Base-by-base conservation (phyloP, 805 yeast genomes). In the Candida quercuum region DNA sequence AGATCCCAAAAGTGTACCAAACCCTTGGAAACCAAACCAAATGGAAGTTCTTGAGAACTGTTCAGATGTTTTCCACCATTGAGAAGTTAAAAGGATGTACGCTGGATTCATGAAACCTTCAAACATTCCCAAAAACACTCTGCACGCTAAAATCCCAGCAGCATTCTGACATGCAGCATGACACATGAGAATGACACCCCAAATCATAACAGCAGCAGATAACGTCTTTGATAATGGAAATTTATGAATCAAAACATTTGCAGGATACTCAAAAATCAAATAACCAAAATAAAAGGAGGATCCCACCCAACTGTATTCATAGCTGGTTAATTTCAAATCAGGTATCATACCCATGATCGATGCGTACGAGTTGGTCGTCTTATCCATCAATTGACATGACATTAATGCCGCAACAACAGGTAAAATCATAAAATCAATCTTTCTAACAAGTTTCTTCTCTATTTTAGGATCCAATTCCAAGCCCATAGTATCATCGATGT, bases 251-350 rank as follows among this genome's bases (percentile, higher is more conserved):
- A 46, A 51, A 20, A 52, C 47, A 12, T 60, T 54, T 3, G 73
- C 66, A 7, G 78, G 78, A 34, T 60, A 63, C 36, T 67, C 71
- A 40, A 69, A 71, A 6, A 59, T 60, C 41, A 75, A 48, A 48
- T 73, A 74, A 0, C 72, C 76, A 23, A 69, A 53, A 45, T 70
- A 70, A 39, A 71, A 71, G 4, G 66, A 54, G 18, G 69, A 57
- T 1, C 71, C 71, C 11, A 63, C 60, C 74, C 75, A 69, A 13
- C 68, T 53, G 40, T 63, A 71, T 35, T 60, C 49, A 21, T 46
- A 45, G 23, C 74, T 69, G 13, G 35, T 36, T 62, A 71, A 63
- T 13, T 57, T 40, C 38, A 63, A 46, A 40, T 65, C 73, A 22
- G 41, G 27, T 32, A 56, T 43, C 37, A 67, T 41, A 2, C 71